Evolutionary conservation across 2,329 filamentous ascomycete species (phyloP).

Genomic region (Trichoderma endophyticum): DNA sequence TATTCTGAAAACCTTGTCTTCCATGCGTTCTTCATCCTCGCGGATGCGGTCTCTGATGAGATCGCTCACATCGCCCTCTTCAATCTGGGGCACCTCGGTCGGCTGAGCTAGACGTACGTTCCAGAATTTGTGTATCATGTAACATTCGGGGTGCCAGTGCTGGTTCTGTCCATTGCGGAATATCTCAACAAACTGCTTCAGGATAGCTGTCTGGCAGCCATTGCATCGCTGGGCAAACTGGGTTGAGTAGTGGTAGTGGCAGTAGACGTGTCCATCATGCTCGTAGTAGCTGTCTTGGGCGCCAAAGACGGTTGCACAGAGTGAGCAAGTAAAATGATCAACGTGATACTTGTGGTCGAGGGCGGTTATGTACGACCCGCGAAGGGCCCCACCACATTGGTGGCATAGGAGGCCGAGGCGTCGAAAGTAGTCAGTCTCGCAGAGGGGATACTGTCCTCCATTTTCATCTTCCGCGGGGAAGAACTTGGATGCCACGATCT

Average conservation of each 20-base stretch:
- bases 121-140: conserved; percentile 99
- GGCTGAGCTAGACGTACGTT: conserved; percentile 80
- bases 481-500: conserved; percentile 98
- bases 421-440: conserved; percentile 96
- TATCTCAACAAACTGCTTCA: conserved; percentile 99
- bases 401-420: conserved; percentile 87
- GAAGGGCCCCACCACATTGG: conserved; percentile 85
- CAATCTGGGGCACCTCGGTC: conserved; percentile 47
- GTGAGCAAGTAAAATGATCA: conserved; percentile 96
- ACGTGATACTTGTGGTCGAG: conserved; percentile 98
- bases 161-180: conserved; percentile 97
- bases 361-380: conserved; percentile 96
- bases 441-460: conserved; percentile 87
- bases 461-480: conserved; percentile 93
- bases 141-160: conserved; percentile 99
- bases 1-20: conserved; percentile 95
- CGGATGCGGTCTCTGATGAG: conserved; percentile 73
- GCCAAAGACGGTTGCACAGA: conserved; percentile 96
- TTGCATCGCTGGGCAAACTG: conserved; percentile 95
- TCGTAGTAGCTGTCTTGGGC: conserved; percentile 99
- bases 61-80: conserved; percentile 43
- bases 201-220: conserved; percentile 92
- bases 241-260: conserved; percentile 98
- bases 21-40: conserved; percentile 87
- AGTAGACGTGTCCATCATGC: conserved; percentile 93